Percentiles rank a stretch among this genome's conserved stretches.
These are phyloP conservation scores for Nicotiana attenuata DNA, from an alignment of 257 asterid species.

Conservation along the genomic window DNA sequence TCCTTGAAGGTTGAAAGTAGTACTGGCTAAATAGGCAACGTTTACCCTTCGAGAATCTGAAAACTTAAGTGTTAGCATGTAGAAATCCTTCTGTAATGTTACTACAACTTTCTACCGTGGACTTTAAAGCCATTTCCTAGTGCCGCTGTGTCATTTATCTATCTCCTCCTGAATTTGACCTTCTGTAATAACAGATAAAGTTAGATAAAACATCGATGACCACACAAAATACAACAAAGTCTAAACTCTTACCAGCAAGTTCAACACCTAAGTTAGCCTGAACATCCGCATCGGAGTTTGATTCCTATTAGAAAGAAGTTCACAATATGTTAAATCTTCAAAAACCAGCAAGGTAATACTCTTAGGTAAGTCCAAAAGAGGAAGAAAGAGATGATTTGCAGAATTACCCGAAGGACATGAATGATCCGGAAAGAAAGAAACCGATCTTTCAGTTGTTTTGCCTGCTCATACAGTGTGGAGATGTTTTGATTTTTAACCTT, in stretches of 20 bases:
- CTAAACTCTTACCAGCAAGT: conserved; percentile 55
- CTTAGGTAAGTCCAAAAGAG: background rate
- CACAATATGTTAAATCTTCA: background rate
- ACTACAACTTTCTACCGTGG: background rate
- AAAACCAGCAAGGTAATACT: background rate
- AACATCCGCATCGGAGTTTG: conserved; percentile 85
- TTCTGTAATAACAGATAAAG: conserved; percentile 31
- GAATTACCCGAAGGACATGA: conserved; percentile 25
- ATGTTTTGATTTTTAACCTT: conserved; percentile 26
- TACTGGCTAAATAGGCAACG: background rate
- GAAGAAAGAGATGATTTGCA: background rate
- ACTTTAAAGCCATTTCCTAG: background rate
- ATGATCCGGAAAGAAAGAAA: conserved; percentile 26
- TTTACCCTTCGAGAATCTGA: background rate
- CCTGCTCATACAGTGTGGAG: conserved; percentile 22
- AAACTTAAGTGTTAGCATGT: background rate
- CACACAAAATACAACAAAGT: background rate
- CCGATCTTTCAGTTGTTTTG: conserved; percentile 29
- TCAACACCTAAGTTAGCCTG: conserved; percentile 88
- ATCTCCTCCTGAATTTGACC: conserved; percentile 72
- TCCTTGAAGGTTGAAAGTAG: background rate
- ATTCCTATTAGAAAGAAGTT: conserved; percentile 39
- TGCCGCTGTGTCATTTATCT: conserved; percentile 32
- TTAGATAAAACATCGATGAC: background rate
- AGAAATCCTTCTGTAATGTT: background rate